phyloP scores from a whole-genome alignment of 2,329 filamentous ascomycete genomes.

The Pseudogymnoascus sp. region DNA sequence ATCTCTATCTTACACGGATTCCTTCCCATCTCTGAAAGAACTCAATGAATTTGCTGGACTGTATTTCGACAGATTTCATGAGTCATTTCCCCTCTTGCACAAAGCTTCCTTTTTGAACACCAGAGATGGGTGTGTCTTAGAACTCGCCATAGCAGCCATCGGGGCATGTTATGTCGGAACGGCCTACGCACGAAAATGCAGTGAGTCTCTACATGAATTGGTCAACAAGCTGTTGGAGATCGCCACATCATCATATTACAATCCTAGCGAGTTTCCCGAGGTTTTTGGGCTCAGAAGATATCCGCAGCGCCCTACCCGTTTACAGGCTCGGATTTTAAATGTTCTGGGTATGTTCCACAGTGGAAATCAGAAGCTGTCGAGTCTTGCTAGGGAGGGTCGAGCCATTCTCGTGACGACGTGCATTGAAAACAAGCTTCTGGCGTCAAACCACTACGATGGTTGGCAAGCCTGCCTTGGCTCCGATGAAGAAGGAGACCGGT shows the following conservation, averaged over 20 bases:
- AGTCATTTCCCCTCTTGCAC: slow-evolving; percentile 10
- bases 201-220: slow-evolving; percentile 6
- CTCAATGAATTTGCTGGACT: slow-evolving; percentile 9
- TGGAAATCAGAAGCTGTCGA: slow-evolving; percentile 2
- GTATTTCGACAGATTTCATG: slow-evolving; percentile 12
- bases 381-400: slow-evolving; percentile 1
- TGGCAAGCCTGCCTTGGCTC: neutral
- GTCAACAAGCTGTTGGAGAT: slow-evolving; percentile 7
- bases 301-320: slow-evolving; percentile 4
- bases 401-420: slow-evolving; percentile 7
- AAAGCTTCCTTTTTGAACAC: slow-evolving; percentile 8
- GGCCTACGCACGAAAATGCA: neutral
- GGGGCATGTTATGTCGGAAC: slow-evolving; percentile 9
- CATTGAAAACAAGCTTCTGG: slow-evolving; percentile 8
- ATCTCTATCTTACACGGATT: neutral
- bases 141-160: slow-evolving; percentile 6
- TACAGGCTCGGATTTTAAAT: slow-evolving; percentile 9
- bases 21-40: slow-evolving; percentile 6
- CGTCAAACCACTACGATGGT: slow-evolving; percentile 2
- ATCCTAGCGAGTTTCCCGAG: neutral
- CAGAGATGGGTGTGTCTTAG: neutral
- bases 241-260: slow-evolving; percentile 1
- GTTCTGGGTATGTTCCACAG: slow-evolving; percentile 9
- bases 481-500: neutral
- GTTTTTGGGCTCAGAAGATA: slow-evolving; percentile 6